phyloP scores from a whole-genome alignment of 768 basidiomycete species.

The Chalciporus chontae region DNA sequence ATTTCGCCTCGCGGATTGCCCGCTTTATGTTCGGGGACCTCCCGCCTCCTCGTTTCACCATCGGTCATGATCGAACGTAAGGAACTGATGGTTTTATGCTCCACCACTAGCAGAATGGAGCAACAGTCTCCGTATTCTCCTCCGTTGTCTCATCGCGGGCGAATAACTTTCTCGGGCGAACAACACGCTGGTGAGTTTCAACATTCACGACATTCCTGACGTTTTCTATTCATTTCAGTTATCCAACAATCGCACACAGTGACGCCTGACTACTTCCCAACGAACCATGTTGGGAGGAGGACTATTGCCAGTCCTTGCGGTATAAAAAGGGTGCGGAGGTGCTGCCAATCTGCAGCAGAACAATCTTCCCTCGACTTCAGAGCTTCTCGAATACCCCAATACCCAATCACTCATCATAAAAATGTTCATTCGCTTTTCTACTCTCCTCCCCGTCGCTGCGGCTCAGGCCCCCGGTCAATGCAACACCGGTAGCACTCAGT shows the following conservation, averaged over 20 bases:
- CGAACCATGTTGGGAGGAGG: no score
- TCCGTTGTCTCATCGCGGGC: no score
- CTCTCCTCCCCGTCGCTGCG: conserved; percentile 6
- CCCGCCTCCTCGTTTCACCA: no score
- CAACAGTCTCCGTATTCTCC: no score
- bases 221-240: background rate
- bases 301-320: background rate
- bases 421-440: conserved; percentile 9
- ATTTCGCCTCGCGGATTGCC: no score
- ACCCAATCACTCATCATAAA: background rate
- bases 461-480: conserved; percentile 4
- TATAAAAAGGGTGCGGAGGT: conserved; percentile 10
- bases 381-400: background rate
- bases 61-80: no score
- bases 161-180: no score
- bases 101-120: no score
- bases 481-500: conserved; percentile 9
- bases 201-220: background rate
- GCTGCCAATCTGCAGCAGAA: background rate
- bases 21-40: no score
- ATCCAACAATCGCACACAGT: background rate
- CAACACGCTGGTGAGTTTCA: background rate
- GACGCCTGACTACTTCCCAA: no score
- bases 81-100: no score
- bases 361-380: background rate